phyloP scores from a whole-genome alignment of 106 monocot species.

The Dioscorea alata region DNA sequence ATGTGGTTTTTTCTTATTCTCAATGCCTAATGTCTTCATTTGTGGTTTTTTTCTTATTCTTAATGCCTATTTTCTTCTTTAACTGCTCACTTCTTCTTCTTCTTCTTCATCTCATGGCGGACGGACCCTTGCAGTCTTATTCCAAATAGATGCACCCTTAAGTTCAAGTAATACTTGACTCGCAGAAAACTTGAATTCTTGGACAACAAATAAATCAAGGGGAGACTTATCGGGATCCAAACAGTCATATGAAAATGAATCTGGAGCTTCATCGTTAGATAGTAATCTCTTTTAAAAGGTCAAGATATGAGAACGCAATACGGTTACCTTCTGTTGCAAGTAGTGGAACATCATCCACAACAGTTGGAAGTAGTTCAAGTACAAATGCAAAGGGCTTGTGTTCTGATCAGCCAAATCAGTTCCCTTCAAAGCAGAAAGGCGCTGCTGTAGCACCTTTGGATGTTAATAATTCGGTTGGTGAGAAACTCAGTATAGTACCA shows the following conservation, averaged over 20 bases:
- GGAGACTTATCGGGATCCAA: conserved; percentile 7
- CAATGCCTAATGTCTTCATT: too few species aligned
- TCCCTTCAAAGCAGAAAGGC: conserved; percentile 25
- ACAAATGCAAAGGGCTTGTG: conserved; percentile 13
- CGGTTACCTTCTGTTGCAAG: conserved; percentile 19
- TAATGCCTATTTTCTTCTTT: background rate
- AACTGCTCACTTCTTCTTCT: background rate
- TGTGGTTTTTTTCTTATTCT: too few species aligned
- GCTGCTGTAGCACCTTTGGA: conserved; percentile 7
- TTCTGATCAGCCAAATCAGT: conserved; percentile 19
- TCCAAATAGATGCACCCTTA: conserved; percentile 56
- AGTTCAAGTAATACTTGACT: conserved; percentile 30
- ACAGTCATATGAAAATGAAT: too few species aligned
- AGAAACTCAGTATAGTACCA: conserved; percentile 6
- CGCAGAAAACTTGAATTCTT: conserved; percentile 18
- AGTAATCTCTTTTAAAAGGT: conserved; percentile 13
- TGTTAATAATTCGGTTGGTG: conserved; percentile 8
- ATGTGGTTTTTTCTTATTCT: too few species aligned
- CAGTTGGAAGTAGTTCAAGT: conserved; percentile 38
- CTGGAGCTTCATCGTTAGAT: conserved; percentile 13
- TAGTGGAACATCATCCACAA: conserved; percentile 24
- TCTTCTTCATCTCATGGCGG: conserved; percentile 99
- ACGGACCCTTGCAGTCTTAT: conserved; percentile 89
- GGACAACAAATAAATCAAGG: conserved; percentile 16
- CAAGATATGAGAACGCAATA: conserved; percentile 26